phyloP scores from a whole-genome alignment of 495 filamentous ascomycete genomes.

The Penicillium arizonense region DNA sequence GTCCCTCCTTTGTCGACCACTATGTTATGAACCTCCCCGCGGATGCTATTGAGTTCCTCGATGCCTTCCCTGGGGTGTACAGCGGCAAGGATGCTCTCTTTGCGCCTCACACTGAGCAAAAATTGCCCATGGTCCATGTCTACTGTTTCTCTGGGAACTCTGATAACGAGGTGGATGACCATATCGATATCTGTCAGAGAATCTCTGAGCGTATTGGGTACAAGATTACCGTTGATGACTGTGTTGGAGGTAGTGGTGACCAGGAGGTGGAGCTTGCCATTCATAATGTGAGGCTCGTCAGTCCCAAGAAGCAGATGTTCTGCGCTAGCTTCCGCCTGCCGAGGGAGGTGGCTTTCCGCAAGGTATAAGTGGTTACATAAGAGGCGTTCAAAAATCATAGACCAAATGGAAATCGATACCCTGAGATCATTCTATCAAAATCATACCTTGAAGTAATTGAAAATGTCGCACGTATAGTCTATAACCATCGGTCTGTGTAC shows the following conservation, averaged over 20 bases:
- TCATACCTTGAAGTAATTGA: not conserved
- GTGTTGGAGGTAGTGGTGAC: conserved; percentile 41
- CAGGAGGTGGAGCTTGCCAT: conserved; percentile 59
- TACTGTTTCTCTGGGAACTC: conserved; percentile 84
- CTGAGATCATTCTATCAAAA: not conserved
- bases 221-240: conserved; percentile 57
- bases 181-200: conserved; percentile 64
- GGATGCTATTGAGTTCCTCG: conserved; percentile 78
- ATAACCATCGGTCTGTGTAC: not conserved
- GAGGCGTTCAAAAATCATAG: conserved; percentile 13
- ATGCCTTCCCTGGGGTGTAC: conserved; percentile 83
- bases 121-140: conserved; percentile 82
- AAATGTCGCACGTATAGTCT: not conserved
- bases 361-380: conserved; percentile 16
- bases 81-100: conserved; percentile 64
- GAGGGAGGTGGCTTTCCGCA: conserved; percentile 69
- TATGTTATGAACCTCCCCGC: conserved; percentile 98
- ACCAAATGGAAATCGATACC: conserved; percentile 16
- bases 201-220: conserved; percentile 62
- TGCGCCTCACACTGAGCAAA: conserved; percentile 50
- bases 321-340: conserved; percentile 90
- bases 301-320: conserved; percentile 94
- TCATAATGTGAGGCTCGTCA: conserved; percentile 80
- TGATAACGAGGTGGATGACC: conserved; percentile 61
- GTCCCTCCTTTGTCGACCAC: conserved; percentile 70